phyloP scores from a whole-genome alignment of 352 stramenopile species.

The Saprolegnia diclina region DNA sequence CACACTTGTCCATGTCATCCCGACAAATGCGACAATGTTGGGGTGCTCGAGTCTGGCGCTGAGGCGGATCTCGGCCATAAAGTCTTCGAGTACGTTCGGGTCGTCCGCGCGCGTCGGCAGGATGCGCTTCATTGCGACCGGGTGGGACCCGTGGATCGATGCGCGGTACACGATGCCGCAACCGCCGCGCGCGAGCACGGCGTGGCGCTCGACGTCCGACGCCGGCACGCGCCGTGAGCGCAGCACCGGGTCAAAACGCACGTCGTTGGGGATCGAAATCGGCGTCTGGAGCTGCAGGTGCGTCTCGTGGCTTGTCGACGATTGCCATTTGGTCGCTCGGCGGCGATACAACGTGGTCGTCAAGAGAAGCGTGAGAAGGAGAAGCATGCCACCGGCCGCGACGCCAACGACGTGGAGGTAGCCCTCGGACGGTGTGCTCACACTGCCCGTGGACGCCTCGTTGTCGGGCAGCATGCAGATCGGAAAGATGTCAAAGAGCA shows the following conservation, averaged over 20 bases:
- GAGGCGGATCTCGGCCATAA: conserved; percentile 60
- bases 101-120: conserved; percentile 8
- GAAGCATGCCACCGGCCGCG: not conserved
- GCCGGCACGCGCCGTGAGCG: conserved; percentile 29
- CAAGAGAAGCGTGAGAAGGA: not conserved
- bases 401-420: not conserved
- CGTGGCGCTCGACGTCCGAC: conserved; percentile 28
- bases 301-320: not conserved
- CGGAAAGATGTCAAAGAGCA: conserved; percentile 22
- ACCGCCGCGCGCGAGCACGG: conserved; percentile 31
- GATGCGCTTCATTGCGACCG: conserved; percentile 16
- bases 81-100: conserved; percentile 30
- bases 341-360: not conserved
- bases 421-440: not conserved
- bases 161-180: conserved; percentile 34
- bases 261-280: conserved; percentile 30
- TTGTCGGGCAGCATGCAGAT: conserved; percentile 20
- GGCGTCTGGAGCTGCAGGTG: not conserved
- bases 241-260: conserved; percentile 33
- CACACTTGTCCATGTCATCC: conserved; percentile 61
- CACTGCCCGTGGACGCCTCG: not conserved
- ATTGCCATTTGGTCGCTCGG: not conserved
- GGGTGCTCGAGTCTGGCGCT: conserved; percentile 57
- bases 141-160: not conserved
- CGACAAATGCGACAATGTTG: conserved; percentile 59